Evolutionary conservation across 1,139 yeast species (phyloP).

Genomic region (Taphrina populina): DNA sequence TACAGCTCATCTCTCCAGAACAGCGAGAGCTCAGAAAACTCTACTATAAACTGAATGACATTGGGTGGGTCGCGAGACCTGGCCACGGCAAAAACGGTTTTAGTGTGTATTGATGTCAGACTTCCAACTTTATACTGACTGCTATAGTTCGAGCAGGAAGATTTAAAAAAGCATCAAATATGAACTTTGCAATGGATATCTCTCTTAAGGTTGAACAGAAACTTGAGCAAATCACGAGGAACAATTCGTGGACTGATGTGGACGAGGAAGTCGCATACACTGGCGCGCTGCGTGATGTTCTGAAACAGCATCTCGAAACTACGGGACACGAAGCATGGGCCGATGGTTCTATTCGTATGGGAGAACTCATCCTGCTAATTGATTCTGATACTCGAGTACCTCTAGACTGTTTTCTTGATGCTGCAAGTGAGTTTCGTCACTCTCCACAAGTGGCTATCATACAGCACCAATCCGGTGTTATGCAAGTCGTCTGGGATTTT

Average conservation of each 20-base stretch:
- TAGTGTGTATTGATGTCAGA: not conserved
- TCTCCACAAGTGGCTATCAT: slow-evolving; percentile 38
- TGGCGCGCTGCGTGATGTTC: slow-evolving; percentile 20
- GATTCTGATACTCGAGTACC: slow-evolving; percentile 39
- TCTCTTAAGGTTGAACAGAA: slow-evolving; percentile 37
- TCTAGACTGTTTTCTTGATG: slow-evolving; percentile 38
- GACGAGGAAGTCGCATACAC: slow-evolving; percentile 36
- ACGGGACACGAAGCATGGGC: slow-evolving; percentile 36
- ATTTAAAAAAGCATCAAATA: slow-evolving; percentile 38
- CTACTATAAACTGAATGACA: slow-evolving; percentile 36
- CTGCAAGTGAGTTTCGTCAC: slow-evolving; percentile 37
- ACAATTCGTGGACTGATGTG: slow-evolving; percentile 33
- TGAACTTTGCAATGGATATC: slow-evolving; percentile 38
- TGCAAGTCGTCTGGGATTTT: slow-evolving; percentile 37
- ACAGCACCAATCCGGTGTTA: slow-evolving; percentile 38
- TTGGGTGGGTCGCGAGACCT: slow-evolving; percentile 38
- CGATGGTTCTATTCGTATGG: slow-evolving; percentile 37
- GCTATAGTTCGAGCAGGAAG: slow-evolving; percentile 35
- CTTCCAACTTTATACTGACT: not conserved
- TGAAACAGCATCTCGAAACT: not conserved
- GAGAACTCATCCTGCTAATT: slow-evolving; percentile 37
- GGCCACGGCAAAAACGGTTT: slow-evolving; percentile 37
- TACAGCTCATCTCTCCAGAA: slow-evolving; percentile 31
- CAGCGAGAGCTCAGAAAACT: slow-evolving; percentile 29
- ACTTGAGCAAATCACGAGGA: slow-evolving; percentile 25